phyloP scores from a whole-genome alignment of 352 stramenopile genomes.

The Pythium utonaiense region DNA sequence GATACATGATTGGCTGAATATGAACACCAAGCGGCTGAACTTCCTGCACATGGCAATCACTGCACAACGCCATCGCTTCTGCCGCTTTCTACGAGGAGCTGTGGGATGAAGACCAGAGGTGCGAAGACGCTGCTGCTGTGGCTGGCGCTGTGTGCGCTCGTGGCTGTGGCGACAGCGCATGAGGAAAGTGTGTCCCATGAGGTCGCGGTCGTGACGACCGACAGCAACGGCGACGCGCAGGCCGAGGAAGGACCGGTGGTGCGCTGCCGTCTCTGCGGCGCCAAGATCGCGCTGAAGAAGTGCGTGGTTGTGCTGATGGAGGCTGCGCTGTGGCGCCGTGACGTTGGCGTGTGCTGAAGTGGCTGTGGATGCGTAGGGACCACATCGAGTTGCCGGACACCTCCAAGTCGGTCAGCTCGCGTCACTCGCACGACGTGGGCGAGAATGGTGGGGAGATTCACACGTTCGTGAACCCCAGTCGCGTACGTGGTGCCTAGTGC shows the following conservation, averaged over 20 bases:
- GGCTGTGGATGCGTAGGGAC: conserved; percentile 36
- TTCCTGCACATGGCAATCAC: neutral
- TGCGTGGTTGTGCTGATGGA: conserved; percentile 16
- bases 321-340: neutral
- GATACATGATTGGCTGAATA: conserved; percentile 3
- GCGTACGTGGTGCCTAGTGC: conserved; percentile 30
- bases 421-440: conserved; percentile 42
- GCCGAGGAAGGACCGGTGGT: conserved; percentile 36
- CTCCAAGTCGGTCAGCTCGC: conserved; percentile 57
- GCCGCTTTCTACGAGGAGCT: neutral
- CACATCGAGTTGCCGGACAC: conserved; percentile 69
- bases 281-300: conserved; percentile 60
- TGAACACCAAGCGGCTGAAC: neutral
- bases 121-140: conserved; percentile 4
- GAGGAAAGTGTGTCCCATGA: neutral
- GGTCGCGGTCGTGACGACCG: conserved; percentile 22
- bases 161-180: neutral
- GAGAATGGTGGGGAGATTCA: conserved; percentile 54
- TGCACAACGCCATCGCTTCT: neutral
- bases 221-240: conserved; percentile 10
- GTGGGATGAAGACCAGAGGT: neutral
- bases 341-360: neutral
- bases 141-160: conserved; percentile 3
- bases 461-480: conserved; percentile 75
- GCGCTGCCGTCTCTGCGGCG: conserved; percentile 77